Conservation (phyloP, 2,329 filamentous ascomycete species). For the Endocalyx cinctus region DNA sequence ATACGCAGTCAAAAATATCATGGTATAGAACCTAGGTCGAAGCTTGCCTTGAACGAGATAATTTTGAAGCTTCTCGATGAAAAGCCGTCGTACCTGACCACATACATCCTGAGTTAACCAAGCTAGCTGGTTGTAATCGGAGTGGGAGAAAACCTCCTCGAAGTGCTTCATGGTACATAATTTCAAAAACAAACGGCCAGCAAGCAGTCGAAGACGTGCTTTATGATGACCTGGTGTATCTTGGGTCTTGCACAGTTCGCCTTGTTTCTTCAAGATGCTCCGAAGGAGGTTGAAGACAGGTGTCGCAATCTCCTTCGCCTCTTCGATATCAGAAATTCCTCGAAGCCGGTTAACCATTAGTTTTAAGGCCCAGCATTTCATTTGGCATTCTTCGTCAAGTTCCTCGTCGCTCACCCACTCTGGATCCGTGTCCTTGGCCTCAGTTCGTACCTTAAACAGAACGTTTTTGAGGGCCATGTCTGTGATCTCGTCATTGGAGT, state of each 20-base stretch:
- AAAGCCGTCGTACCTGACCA: constrained; percentile 68
- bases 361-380: constrained; percentile 80
- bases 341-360: constrained; percentile 83
- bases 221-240: constrained; percentile 75
- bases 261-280: constrained; percentile 67
- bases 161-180: constrained; percentile 72
- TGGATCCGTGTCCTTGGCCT: constrained; percentile 52
- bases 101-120: constrained; percentile 76
- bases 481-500: constrained; percentile 71
- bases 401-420: constrained; percentile 65
- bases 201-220: constrained; percentile 74
- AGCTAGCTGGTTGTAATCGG: constrained; percentile 77
- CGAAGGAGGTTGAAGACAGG: constrained; percentile 77
- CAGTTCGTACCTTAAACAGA: constrained; percentile 63
- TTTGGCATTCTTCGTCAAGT: constrained; percentile 74
- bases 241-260: constrained; percentile 72
- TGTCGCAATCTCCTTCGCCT: constrained; percentile 55
- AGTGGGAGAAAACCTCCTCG: constrained; percentile 68
- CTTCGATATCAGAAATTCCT: constrained; percentile 46
- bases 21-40: constrained; percentile 75
- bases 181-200: constrained; percentile 78
- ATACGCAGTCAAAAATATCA: constrained; percentile 86
- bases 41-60: constrained; percentile 73
- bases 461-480: constrained; percentile 73
- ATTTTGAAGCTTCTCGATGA: constrained; percentile 84